Evolutionary conservation across 2,329 filamentous ascomycete genomes (phyloP), one percentile per base, ranked within the genome.

Genomic region (Colletotrichum chrysophilum): DNA sequence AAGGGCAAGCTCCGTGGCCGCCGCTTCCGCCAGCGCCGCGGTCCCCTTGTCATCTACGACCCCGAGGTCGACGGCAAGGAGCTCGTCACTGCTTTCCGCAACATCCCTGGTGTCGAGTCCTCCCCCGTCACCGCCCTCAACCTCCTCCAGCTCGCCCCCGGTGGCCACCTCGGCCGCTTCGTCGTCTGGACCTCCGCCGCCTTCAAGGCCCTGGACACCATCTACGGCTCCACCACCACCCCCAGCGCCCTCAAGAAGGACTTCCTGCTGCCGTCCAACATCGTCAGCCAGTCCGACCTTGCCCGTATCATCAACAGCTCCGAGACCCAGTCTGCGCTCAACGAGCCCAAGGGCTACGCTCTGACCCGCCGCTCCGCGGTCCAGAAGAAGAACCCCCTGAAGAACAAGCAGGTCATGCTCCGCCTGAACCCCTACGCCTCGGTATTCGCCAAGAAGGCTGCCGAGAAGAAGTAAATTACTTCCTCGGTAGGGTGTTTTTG

Each of bases 341-440:
- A 94, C 83, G 95, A 94, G 78, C 95, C 96, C 88, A 97, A 96
- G 92, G 97, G 97, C 83, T 93, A 94, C 82, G 93, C 95, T 85
- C 89, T 93, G 85, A 97, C 96, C 88, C 98, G 98, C 93, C 95
- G 97, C 85, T 89, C 91, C 81, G 89, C 91, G 84, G 95, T 98
- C 81, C 96, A 98, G 93, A 99, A 99, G 96, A 98, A 98, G 96
- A 99, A 99, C 93, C 97, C 97, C 84, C 96, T 99, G 82, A 92
- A 91, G 89, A 99, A 99, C 94, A 98, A 96, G 93, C 97, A 98
- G 92, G 94, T 99, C 81, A 93, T 98, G 89, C 94, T 99, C 86
- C 94, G 97, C 84, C 94, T 99, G 88, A 99, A 99, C 94, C 97
- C 97, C 79, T 99, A 99, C 89, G 96, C 97, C 82, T 91, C 94